Percentiles rank a stretch among this genome's conserved stretches.
Evolutionary conservation across 179 eudicot genomes (phyloP).

Genomic region (Silene noctiflora): DNA sequence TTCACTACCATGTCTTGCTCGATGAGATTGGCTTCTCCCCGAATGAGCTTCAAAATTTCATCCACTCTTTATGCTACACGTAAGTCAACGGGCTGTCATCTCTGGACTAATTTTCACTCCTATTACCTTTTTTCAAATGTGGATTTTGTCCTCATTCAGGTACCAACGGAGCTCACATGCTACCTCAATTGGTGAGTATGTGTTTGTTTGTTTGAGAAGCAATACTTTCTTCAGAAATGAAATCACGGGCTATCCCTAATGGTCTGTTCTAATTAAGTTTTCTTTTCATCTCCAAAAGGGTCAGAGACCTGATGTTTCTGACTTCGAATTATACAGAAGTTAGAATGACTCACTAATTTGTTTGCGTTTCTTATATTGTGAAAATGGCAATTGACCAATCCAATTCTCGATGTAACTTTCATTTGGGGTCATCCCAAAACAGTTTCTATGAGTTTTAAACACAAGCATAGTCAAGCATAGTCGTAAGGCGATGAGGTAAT

Average conservation of each 20-base stretch:
- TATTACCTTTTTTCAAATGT: not conserved
- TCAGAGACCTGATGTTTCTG: too few species aligned
- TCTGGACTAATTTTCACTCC: not conserved
- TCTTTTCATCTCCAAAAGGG: too few species aligned
- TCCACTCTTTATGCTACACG: constrained; percentile 82
- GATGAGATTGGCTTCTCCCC: constrained; percentile 96
- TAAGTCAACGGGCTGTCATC: constrained; percentile 34
- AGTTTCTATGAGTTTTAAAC: too few species aligned
- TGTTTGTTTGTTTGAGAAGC: not conserved
- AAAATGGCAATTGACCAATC: too few species aligned
- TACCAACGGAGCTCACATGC: constrained; percentile 85
- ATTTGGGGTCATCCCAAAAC: too few species aligned
- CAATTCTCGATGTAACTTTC: too few species aligned
- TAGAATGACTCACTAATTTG: too few species aligned
- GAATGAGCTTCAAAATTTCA: constrained; percentile 70
- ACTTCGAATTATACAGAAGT: too few species aligned
- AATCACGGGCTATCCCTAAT: constrained; percentile 18
- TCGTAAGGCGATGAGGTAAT: too few species aligned
- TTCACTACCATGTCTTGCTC: constrained; percentile 89
- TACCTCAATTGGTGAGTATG: constrained; percentile 65
- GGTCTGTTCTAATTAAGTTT: not conserved
- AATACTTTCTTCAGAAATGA: constrained; percentile 12
- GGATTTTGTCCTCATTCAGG: constrained; percentile 39
- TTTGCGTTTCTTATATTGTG: too few species aligned
- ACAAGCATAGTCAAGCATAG: too few species aligned